Base-by-base conservation (phyloP, 208 protist species). In the Crithidia thermophila region DNA sequence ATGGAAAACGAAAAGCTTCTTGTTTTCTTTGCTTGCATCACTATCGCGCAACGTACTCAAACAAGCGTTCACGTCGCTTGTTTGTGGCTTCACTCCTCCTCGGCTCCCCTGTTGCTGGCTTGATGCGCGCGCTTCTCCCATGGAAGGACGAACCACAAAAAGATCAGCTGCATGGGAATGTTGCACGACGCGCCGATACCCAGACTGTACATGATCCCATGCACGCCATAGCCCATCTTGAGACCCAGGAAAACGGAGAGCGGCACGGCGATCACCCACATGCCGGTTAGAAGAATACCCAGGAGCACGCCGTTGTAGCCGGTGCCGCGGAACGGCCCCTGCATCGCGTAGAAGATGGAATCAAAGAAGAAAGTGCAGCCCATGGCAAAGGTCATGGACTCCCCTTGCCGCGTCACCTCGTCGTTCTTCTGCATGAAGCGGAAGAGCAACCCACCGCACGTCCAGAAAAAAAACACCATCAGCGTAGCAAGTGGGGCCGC, bases 211-310 rank as follows among this genome's bases (percentile, higher is more conserved):
- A 68, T 34, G 3, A 71, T 16, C 13, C 76, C 64, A 14, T 57
- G 49, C 25, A 67, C 66, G 9, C 67, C 60, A 33, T 63, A 59
- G 27, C 53, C 28, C 28, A 59, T 3, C 42, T 43, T 34, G 5
- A 65, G 18, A 8, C 46, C 30, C 7, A 83, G 51, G 11, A 83
- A 3, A 1, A 72, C 2, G 4, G 60, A 61, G 14, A 67, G 10
- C 10, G 77, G 77, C 47, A 79, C 65, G 23, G 71, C 42, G 7
- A 82, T 34, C 2, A 51, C 59, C 77, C 77, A 82, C 77, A 82
- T 77, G 23, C 40, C 9, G 1, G 64, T 3, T 7, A 60, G 4
- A 7, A 75, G 28, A 37, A 75, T 67, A 0, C 14, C 46, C 1
- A 75, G 43, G 21, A 63, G 28, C 16, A 67, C 42, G 13, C 46